Percentiles rank a stretch among this genome's conserved stretches.
Evolutionary conservation across 768 basidiomycete species (phyloP).

Genomic region (Cyathus striatus): DNA sequence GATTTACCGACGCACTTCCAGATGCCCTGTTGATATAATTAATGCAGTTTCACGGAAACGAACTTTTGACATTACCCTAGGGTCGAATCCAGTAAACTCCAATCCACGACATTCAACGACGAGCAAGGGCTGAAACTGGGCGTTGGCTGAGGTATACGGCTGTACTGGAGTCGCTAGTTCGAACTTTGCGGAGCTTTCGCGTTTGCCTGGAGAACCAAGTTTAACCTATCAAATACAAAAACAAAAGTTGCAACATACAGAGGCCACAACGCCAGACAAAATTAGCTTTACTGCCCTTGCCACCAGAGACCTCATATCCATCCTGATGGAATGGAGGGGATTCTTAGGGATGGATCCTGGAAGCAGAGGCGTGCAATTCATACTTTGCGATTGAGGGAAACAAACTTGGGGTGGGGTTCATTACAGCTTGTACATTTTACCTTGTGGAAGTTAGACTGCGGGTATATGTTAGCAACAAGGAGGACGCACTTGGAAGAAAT

Average conservation of each 20-base stretch:
- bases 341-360: background rate
- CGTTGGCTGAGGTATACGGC: slow-evolving; percentile 60
- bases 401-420: slow-evolving; percentile 67
- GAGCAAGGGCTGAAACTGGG: slow-evolving; percentile 58
- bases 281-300: slow-evolving; percentile 66
- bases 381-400: slow-evolving; percentile 70
- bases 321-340: slow-evolving; percentile 38
- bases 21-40: slow-evolving; percentile 46
- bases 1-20: slow-evolving; percentile 73
- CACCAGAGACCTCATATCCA: slow-evolving; percentile 55
- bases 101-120: slow-evolving; percentile 83
- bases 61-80: too few species aligned
- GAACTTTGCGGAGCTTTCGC: slow-evolving; percentile 80
- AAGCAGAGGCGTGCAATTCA: slow-evolving; percentile 6
- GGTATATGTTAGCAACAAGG: background rate
- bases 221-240: background rate
- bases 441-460: slow-evolving; percentile 19
- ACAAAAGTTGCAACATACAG: slow-evolving; percentile 31
- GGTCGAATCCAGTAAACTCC: slow-evolving; percentile 77
- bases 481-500: slow-evolving; percentile 65
- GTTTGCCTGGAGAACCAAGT: slow-evolving; percentile 42
- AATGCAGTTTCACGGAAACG: too few species aligned
- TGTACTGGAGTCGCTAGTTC: slow-evolving; percentile 42
- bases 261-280: slow-evolving; percentile 78
- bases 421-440: slow-evolving; percentile 80